These are phyloP conservation scores for Senecio squalidus DNA, from an alignment of 140 eudicot genomes.

Conservation along the genomic window DNA sequence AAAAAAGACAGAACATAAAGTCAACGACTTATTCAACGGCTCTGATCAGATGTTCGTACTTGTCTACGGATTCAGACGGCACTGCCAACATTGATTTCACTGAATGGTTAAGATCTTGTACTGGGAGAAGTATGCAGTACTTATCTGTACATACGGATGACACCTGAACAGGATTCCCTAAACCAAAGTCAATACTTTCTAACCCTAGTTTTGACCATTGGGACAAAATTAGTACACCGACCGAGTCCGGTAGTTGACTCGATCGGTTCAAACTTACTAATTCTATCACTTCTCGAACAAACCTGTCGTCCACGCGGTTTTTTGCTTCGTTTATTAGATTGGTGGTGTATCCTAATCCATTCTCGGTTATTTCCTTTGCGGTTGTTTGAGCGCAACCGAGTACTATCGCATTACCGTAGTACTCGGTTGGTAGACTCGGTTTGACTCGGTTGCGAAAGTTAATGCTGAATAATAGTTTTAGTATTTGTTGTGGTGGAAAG, in stretches of 20 bases:
- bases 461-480: conserved; percentile 61
- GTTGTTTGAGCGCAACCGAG: conserved; percentile 67
- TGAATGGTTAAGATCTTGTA: conserved; percentile 31
- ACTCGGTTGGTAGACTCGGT: conserved; percentile 59
- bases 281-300: conserved; percentile 60
- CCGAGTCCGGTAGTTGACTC: conserved; percentile 51
- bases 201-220: conserved; percentile 84
- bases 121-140: conserved; percentile 71
- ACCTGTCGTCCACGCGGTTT: conserved; percentile 48
- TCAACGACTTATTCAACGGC: conserved; percentile 27
- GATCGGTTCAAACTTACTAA: conserved; percentile 40
- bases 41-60: conserved; percentile 37
- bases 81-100: conserved; percentile 62
- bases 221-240: conserved; percentile 64
- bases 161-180: conserved; percentile 63
- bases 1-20: conserved; percentile 5
- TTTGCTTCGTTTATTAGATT: conserved; percentile 52
- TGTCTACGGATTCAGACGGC: conserved; percentile 51
- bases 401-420: conserved; percentile 68
- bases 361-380: conserved; percentile 31
- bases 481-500: conserved; percentile 50
- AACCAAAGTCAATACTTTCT: conserved; percentile 67
- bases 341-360: conserved; percentile 34
- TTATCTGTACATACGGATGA: conserved; percentile 62
- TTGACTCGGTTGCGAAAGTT: conserved; percentile 56